These are phyloP conservation scores for Phytophthora syringae DNA, from an alignment of 352 stramenopile species.

Conservation along the genomic window DNA sequence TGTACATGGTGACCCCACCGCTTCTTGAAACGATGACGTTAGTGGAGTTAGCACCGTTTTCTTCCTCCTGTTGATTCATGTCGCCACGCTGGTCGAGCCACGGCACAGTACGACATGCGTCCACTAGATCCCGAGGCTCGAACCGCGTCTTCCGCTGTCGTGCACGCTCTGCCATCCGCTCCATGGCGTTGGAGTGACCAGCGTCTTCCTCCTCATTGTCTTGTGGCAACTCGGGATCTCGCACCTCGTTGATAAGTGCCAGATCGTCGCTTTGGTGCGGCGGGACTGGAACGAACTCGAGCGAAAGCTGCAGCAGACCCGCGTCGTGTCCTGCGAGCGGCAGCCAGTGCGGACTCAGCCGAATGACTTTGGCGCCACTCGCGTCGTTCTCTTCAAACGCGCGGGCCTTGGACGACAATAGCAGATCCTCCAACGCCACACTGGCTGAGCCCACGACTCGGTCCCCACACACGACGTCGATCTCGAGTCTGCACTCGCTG, in stretches of 20 bases:
- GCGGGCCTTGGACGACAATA: slow-evolving; percentile 32
- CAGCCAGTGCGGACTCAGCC: slow-evolving; percentile 47
- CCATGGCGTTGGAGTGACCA: slow-evolving; percentile 10
- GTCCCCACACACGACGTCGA: slow-evolving; percentile 67
- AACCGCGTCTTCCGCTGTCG: slow-evolving; percentile 31
- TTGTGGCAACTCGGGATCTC: slow-evolving; percentile 12
- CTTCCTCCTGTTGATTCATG: slow-evolving; percentile 1
- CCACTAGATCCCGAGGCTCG: slow-evolving; percentile 30
- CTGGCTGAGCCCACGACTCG: slow-evolving; percentile 46
- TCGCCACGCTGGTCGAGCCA: slow-evolving; percentile 38
- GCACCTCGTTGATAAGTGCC: not conserved
- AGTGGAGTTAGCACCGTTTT: slow-evolving; percentile 6
- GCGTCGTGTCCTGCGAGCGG: slow-evolving; percentile 45
- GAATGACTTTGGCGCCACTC: slow-evolving; percentile 15
- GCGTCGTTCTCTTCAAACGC: slow-evolving; percentile 29
- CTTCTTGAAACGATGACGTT: slow-evolving; percentile 49
- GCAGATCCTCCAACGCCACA: slow-evolving; percentile 42
- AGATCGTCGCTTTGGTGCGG: slow-evolving; percentile 1
- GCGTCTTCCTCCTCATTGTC: slow-evolving; percentile 25
- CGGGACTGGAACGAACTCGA: slow-evolving; percentile 53
- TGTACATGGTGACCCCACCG: slow-evolving; percentile 60
- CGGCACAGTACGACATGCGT: slow-evolving; percentile 16
- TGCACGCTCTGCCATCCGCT: slow-evolving; percentile 13
- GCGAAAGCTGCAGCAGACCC: slow-evolving; percentile 55
- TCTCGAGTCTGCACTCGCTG: slow-evolving; percentile 48